phyloP scores from a whole-genome alignment of 2,329 filamentous ascomycete genomes.

The Amylocarpus encephaloides region DNA sequence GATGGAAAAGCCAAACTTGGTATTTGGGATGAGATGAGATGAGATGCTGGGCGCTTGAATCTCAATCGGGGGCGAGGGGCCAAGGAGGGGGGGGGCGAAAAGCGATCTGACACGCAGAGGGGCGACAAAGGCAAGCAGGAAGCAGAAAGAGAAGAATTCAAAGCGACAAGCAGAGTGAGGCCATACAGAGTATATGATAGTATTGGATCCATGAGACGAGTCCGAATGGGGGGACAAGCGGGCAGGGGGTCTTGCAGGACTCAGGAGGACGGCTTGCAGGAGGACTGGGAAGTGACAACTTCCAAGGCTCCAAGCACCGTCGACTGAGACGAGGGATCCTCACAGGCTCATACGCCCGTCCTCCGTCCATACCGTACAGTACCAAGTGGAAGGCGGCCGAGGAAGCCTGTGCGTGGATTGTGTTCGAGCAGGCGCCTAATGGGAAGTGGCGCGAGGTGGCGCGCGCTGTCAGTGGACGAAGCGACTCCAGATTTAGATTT shows the following conservation, averaged over 20 bases:
- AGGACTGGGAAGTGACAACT: slow-evolving; percentile 13
- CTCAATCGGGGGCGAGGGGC: slow-evolving; percentile 15
- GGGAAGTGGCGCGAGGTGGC: slow-evolving; percentile 35
- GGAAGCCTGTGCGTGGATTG: not conserved
- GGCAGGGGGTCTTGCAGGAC: not conserved
- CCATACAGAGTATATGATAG: slow-evolving; percentile 4
- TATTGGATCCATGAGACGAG: too few species aligned
- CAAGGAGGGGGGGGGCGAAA: slow-evolving; percentile 23
- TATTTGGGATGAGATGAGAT: slow-evolving; percentile 10
- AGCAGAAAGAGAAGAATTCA: slow-evolving; percentile 1
- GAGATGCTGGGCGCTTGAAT: slow-evolving; percentile 26
- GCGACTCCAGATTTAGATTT: slow-evolving; percentile 30
- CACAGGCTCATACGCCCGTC: too few species aligned
- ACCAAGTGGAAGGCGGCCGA: too few species aligned
- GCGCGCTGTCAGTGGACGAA: slow-evolving; percentile 39
- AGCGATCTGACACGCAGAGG: slow-evolving; percentile 23
- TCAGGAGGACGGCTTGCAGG: slow-evolving; percentile 25
- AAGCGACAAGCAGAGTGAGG: slow-evolving; percentile 26
- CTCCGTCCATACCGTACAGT: too few species aligned
- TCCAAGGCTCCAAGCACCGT: too few species aligned
- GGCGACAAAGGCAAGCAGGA: not conserved
- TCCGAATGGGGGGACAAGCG: too few species aligned
- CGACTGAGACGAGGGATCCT: too few species aligned
- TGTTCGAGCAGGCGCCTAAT: slow-evolving; percentile 35
- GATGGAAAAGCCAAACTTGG: slow-evolving; percentile 6